Percentiles rank a stretch among this genome's conserved stretches.
Conservation (phyloP, 768 basidiomycete genomes). For the Naganishia onofrii region DNA sequence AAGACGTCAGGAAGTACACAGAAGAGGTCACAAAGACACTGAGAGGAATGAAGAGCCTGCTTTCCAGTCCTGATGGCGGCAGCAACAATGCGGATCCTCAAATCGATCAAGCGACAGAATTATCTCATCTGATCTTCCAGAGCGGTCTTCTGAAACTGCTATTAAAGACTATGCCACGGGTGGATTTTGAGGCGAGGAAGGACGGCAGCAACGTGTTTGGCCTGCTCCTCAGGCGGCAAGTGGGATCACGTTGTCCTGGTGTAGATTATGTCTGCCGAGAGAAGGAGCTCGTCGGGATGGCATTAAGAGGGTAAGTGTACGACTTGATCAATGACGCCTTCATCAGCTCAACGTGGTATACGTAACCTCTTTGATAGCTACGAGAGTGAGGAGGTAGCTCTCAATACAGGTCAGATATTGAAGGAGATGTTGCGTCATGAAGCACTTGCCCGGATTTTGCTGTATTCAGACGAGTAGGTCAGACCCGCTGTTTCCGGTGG, state of each 20-base stretch:
- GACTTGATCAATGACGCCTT: not conserved
- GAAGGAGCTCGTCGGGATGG: slow-evolving; percentile 71
- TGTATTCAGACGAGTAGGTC: slow-evolving; percentile 89
- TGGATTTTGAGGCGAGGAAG: slow-evolving; percentile 78
- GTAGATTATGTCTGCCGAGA: slow-evolving; percentile 84
- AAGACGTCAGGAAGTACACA: slow-evolving; percentile 2
- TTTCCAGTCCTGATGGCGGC: slow-evolving; percentile 1
- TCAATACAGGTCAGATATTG: slow-evolving; percentile 97
- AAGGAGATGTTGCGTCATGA: slow-evolving; percentile 96
- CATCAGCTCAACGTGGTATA: not conserved
- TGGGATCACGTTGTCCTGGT: slow-evolving; percentile 90
- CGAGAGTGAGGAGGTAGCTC: slow-evolving; percentile 88
- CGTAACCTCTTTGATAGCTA: slow-evolving; percentile 58
- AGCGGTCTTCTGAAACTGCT: slow-evolving; percentile 79
- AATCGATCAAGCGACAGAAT: slow-evolving; percentile 52
- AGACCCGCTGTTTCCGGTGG: not conserved
- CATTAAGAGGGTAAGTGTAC: slow-evolving; percentile 63
- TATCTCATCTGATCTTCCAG: slow-evolving; percentile 92
- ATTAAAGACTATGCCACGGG: slow-evolving; percentile 73
- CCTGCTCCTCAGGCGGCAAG: slow-evolving; percentile 66
- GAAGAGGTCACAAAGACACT: slow-evolving; percentile 28
- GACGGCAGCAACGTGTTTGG: slow-evolving; percentile 57
- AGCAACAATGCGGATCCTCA: slow-evolving; percentile 11
- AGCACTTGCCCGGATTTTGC: slow-evolving; percentile 77
- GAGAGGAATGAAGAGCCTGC: slow-evolving; percentile 4